Conservation (phyloP, 2,329 filamentous ascomycete species). For the Canariomyces notabilis region DNA sequence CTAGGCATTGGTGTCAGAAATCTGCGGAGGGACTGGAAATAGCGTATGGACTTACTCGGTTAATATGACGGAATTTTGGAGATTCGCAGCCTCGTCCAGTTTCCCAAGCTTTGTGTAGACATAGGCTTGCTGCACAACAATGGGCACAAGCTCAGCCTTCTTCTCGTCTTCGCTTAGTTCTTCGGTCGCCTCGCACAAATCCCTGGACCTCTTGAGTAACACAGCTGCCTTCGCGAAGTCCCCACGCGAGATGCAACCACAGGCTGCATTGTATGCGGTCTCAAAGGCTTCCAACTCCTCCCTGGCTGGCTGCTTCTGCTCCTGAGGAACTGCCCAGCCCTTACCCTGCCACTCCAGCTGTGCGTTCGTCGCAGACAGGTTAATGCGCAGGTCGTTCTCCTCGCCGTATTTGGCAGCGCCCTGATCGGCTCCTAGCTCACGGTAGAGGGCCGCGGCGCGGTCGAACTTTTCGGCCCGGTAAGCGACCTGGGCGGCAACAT, state of each 20-base stretch:
- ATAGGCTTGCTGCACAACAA: slow-evolving; percentile 71
- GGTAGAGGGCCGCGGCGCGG: slow-evolving; percentile 60
- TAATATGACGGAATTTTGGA: slow-evolving; percentile 58
- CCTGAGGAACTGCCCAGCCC: slow-evolving; percentile 43
- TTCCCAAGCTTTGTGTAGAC: slow-evolving; percentile 64
- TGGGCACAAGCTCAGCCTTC: slow-evolving; percentile 66
- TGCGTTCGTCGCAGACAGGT: slow-evolving; percentile 64
- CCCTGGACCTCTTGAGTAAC: slow-evolving; percentile 63
- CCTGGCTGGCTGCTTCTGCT: slow-evolving; percentile 50
- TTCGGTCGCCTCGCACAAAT: slow-evolving; percentile 67
- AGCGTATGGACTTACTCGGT: slow-evolving; percentile 46
- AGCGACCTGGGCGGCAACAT: slow-evolving; percentile 61
- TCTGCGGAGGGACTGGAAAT: background rate
- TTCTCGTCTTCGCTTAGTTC: slow-evolving; percentile 72
- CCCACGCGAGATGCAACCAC: slow-evolving; percentile 63
- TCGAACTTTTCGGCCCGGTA: slow-evolving; percentile 72
- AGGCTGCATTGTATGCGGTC: slow-evolving; percentile 75
- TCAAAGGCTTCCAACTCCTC: slow-evolving; percentile 73
- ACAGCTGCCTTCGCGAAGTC: slow-evolving; percentile 60
- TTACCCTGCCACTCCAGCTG: slow-evolving; percentile 66
- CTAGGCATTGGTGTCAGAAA: slow-evolving; percentile 38
- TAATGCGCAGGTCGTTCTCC: slow-evolving; percentile 71
- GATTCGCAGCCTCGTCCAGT: slow-evolving; percentile 56
- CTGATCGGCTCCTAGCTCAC: slow-evolving; percentile 44
- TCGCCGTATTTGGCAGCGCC: slow-evolving; percentile 49